phyloP scores from a whole-genome alignment of 148 eudicot genomes.

The Vaccinium macrocarpon region DNA sequence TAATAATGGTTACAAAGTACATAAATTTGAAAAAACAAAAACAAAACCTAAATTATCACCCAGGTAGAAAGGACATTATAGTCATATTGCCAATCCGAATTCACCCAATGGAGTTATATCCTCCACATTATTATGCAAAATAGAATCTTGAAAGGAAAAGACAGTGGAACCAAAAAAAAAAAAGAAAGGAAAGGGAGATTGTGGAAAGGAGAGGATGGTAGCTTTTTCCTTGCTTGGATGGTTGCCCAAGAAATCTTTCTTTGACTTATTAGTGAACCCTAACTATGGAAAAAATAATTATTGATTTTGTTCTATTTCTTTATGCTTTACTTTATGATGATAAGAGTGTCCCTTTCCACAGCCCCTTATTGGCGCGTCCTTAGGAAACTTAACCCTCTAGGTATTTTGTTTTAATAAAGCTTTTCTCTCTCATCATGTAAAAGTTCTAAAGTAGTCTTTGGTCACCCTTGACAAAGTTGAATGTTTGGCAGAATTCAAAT shows the following conservation, averaged over 20 bases:
- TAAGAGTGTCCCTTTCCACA: conserved; percentile 14
- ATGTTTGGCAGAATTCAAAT: neutral
- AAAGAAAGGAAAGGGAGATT: neutral
- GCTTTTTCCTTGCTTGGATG: conserved; percentile 22
- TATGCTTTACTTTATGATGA: neutral
- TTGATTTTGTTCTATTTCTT: neutral
- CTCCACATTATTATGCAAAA: neutral
- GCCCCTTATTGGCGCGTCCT: conserved; percentile 2
- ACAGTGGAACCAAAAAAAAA: conserved; percentile 8
- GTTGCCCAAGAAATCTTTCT: conserved; percentile 21
- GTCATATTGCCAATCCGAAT: neutral
- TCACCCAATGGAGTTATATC: neutral
- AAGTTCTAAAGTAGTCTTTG: neutral
- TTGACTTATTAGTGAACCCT: conserved; percentile 27
- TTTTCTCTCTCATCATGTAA: neutral
- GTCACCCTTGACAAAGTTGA: conserved; percentile 10
- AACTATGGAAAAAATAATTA: neutral
- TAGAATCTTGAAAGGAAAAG: conserved; percentile 15
- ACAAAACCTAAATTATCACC: neutral
- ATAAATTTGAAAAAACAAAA: neutral
- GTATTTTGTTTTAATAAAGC: neutral
- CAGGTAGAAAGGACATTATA: conserved; percentile 4
- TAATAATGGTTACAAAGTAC: no score
- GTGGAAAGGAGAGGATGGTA: conserved; percentile 11
- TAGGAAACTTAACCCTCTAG: neutral